Conservation (phyloP, 1,284 basidiomycete genomes). For the Ceratobasidium sp. region DNA sequence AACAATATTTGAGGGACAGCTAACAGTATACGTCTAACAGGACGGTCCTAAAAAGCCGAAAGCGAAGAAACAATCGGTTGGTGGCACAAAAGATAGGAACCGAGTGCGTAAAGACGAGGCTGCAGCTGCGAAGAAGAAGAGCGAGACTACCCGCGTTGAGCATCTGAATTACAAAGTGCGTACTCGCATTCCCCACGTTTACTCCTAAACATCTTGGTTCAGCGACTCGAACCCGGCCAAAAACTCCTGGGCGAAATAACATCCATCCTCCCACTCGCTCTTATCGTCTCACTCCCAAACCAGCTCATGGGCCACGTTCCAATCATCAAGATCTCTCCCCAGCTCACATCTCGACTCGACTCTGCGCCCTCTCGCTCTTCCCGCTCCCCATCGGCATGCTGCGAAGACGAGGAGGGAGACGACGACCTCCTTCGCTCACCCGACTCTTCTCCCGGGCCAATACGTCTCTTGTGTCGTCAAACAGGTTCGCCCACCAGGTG, state of each 20-base stretch:
- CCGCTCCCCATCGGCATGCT: slow-evolving; percentile 62
- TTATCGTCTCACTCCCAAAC: slow-evolving; percentile 94
- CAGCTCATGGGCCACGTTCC: slow-evolving; percentile 96
- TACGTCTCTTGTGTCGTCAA: slow-evolving; percentile 86
- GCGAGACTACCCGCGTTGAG: slow-evolving; percentile 78
- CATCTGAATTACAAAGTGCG: slow-evolving; percentile 94
- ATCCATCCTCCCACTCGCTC: slow-evolving; percentile 88
- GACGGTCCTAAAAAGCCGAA: slow-evolving; percentile 16
- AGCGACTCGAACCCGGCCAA: slow-evolving; percentile 83
- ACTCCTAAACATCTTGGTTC: slow-evolving; percentile 43
- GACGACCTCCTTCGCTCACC: slow-evolving; percentile 71
- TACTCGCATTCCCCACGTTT: not conserved
- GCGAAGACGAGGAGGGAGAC: slow-evolving; percentile 63
- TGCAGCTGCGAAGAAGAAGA: slow-evolving; percentile 56
- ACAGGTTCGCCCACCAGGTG: slow-evolving; percentile 68
- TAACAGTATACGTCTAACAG: not conserved
- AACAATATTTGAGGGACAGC: not conserved
- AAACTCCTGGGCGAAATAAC: slow-evolving; percentile 89
- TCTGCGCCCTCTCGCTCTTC: slow-evolving; percentile 52
- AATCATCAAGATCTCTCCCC: slow-evolving; percentile 92
- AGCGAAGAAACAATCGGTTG: slow-evolving; percentile 53
- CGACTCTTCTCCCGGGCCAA: slow-evolving; percentile 88
- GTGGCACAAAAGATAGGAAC: slow-evolving; percentile 57
- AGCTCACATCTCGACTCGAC: slow-evolving; percentile 76
- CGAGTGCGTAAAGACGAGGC: slow-evolving; percentile 20